Percentiles rank a stretch among this genome's conserved stretches.
Conservation (phyloP, 1,284 basidiomycete genomes). For the Austropuccinia psidii region DNA sequence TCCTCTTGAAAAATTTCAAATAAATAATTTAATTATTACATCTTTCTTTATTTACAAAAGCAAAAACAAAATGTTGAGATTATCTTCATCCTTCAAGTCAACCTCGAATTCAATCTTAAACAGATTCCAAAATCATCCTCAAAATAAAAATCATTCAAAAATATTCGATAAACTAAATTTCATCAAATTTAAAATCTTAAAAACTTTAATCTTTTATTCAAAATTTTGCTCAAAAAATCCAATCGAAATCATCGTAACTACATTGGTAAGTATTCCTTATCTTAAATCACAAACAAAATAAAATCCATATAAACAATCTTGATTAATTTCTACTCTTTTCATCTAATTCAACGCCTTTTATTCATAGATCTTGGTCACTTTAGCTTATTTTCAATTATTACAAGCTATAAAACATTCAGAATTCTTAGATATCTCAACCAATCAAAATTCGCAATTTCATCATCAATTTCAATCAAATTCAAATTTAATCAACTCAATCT, state of each 20-base stretch:
- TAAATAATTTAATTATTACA: no score
- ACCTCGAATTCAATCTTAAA: no score
- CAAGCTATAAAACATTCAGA: conserved; percentile 47
- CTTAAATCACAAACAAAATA: background rate
- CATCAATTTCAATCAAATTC: background rate
- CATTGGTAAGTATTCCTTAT: conserved; percentile 6
- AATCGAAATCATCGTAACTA: conserved; percentile 32
- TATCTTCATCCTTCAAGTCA: no score
- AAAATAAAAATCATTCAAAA: no score
- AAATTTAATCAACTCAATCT: background rate
- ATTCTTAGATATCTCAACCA: conserved; percentile 39
- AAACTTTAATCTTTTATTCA: no score
- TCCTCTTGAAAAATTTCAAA: no score
- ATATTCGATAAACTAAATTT: no score
- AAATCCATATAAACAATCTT: background rate
- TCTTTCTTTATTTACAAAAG: no score
- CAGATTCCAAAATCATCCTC: no score
- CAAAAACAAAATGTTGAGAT: no score
- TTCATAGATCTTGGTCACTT: conserved; percentile 47
- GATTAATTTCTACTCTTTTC: conserved; percentile 1
- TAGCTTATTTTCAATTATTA: conserved; percentile 48
- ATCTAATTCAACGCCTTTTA: conserved; percentile 40
- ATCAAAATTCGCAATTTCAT: background rate
- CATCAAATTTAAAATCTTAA: no score
- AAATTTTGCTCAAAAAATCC: conserved; percentile 22